Evolutionary conservation across 345 rosid species (phyloP).

Genomic region (Excoecaria cochinchinensis): DNA sequence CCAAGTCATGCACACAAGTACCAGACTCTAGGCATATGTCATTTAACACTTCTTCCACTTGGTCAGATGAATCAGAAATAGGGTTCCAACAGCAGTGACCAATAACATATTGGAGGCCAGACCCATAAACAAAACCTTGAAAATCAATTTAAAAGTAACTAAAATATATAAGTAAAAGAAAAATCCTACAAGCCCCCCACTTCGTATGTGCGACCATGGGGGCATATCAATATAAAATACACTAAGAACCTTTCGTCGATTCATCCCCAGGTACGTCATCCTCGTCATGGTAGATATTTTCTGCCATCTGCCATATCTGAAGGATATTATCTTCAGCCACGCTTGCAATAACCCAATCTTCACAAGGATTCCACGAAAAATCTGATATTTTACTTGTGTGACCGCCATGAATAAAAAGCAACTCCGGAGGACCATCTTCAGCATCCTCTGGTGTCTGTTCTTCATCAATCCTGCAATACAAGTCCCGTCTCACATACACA

Average conservation of each 20-base stretch:
- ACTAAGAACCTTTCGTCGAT: constrained; percentile 51
- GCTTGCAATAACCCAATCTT: constrained; percentile 95
- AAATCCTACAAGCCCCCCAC: background rate
- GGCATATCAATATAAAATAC: background rate
- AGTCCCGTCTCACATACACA: background rate
- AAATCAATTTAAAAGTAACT: background rate
- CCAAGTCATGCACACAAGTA: background rate
- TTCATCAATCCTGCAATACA: constrained; percentile 32
- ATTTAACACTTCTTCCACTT: background rate
- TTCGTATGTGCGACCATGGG: background rate
- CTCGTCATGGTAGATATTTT: constrained; percentile 95
- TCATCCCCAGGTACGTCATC: constrained; percentile 89
- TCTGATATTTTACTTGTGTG: constrained; percentile 98
- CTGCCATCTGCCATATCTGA: constrained; percentile 99
- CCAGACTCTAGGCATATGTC: background rate
- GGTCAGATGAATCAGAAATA: too few species aligned
- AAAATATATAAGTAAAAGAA: background rate
- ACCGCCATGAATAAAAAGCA: constrained; percentile 97
- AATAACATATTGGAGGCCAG: background rate
- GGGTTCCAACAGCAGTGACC: background rate
- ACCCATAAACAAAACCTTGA: too few species aligned
- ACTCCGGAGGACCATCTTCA: constrained; percentile 98
- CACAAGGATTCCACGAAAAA: constrained; percentile 99
- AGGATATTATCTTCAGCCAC: constrained; percentile 99
- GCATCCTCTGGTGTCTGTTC: constrained; percentile 58